A percentile compares a stretch with the other conserved stretches of the same genome.
These are phyloP conservation scores for Magnolia sinica DNA, from an alignment of 164 flowering plant genomes.

Conservation along the genomic window DNA sequence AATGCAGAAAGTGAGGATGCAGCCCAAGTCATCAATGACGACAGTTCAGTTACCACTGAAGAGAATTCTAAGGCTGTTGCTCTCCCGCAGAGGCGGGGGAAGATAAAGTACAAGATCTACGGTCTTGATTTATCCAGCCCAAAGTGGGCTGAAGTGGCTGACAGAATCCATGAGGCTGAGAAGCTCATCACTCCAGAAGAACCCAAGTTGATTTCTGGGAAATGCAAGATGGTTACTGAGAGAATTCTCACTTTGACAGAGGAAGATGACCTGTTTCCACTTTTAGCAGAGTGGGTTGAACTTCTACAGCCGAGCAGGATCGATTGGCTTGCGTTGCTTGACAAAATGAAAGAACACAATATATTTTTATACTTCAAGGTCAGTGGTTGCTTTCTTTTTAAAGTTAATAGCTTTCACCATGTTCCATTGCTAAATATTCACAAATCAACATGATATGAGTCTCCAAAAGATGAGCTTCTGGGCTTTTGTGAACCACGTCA, in stretches of 20 bases:
- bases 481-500: too few relatives aligned
- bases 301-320: constrained; percentile 67
- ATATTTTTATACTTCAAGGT: constrained; percentile 57
- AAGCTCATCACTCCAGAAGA: constrained; percentile 53
- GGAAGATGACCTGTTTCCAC: constrained; percentile 58
- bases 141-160: constrained; percentile 73
- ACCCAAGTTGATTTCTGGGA: constrained; percentile 71
- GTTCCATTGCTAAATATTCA: too few relatives aligned
- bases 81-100: constrained; percentile 76
- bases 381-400: constrained; percentile 1
- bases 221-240: constrained; percentile 67
- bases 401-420: too few relatives aligned
- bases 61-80: constrained; percentile 28
- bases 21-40: constrained; percentile 3
- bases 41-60: constrained; percentile 17
- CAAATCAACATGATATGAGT: too few relatives aligned
- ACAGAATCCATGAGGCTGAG: constrained; percentile 56
- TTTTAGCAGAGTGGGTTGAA: constrained; percentile 76
- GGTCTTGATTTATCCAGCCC: constrained; percentile 84
- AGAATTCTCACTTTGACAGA: constrained; percentile 47
- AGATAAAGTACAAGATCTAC: constrained; percentile 76
- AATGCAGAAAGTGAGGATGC: background rate
- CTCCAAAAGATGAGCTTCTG: too few relatives aligned
- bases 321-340: constrained; percentile 81
- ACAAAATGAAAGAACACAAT: constrained; percentile 44